These are phyloP conservation scores for Mycogone perniciosa DNA, from an alignment of 2,329 filamentous ascomycete species.

Conservation along the genomic window DNA sequence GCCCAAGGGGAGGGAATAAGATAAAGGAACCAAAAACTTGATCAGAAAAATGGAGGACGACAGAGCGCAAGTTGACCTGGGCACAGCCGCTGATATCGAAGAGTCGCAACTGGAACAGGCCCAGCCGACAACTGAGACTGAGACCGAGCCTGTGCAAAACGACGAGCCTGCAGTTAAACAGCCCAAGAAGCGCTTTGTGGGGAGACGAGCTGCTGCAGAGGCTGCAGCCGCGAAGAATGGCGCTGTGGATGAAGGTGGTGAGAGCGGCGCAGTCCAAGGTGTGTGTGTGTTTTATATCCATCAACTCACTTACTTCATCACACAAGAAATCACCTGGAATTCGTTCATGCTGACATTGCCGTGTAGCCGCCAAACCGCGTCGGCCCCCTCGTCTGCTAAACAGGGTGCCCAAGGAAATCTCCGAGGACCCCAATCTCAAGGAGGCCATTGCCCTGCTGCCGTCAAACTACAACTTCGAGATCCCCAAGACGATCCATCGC, in stretches of 20 bases:
- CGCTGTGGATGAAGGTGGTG: conserved; percentile 18
- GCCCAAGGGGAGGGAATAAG: not conserved
- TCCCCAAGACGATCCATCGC: conserved; percentile 95
- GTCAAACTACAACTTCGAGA: conserved; percentile 96
- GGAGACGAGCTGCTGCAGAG: conserved; percentile 65
- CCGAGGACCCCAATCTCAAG: conserved; percentile 78
- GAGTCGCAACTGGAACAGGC: conserved; percentile 35
- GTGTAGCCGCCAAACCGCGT: conserved; percentile 61
- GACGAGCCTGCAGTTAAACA: conserved; percentile 52
- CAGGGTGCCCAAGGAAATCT: conserved; percentile 80
- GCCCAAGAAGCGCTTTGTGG: conserved; percentile 89
- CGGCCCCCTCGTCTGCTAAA: conserved; percentile 77
- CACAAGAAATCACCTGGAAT: conserved; percentile 2
- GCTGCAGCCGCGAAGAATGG: conserved; percentile 44
- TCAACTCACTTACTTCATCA: not conserved
- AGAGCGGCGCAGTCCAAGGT: conserved; percentile 44
- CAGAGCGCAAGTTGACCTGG: conserved; percentile 62
- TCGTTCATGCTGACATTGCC: not conserved
- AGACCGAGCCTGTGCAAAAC: conserved; percentile 22
- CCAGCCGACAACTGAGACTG: conserved; percentile 9
- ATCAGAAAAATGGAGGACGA: conserved; percentile 63
- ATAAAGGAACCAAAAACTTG: not conserved
- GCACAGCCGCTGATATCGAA: conserved; percentile 61
- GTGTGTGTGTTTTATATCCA: conserved; percentile 24
- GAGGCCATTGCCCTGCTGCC: conserved; percentile 82